A percentile compares a stretch with the other conserved stretches of the same genome.
phyloP scores from a whole-genome alignment of 2,329 filamentous ascomycete genomes.

The Penicillium janthinellum region DNA sequence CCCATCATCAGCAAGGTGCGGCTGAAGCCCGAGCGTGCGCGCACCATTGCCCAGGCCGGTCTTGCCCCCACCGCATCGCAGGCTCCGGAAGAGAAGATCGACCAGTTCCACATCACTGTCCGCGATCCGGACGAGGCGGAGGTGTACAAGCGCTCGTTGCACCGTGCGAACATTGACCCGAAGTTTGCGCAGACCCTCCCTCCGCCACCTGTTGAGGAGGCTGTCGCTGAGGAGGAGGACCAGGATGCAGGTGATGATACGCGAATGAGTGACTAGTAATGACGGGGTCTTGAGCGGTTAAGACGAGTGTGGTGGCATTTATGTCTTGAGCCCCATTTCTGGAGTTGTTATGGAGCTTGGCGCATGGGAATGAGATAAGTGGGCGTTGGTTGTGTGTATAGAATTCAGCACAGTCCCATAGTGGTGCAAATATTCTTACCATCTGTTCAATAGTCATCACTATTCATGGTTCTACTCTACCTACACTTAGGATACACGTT shows the following conservation, averaged over 20 bases:
- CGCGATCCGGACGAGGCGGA: conserved; percentile 55
- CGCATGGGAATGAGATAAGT: conserved; percentile 12
- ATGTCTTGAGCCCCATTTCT: background rate
- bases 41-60: conserved; percentile 46
- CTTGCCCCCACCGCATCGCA: conserved; percentile 41
- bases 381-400: conserved; percentile 10
- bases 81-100: conserved; percentile 51
- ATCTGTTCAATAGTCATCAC: background rate
- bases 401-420: background rate
- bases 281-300: background rate
- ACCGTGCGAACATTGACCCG: conserved; percentile 50
- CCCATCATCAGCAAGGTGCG: conserved; percentile 60
- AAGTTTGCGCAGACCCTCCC: conserved; percentile 43
- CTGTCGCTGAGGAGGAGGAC: conserved; percentile 18
- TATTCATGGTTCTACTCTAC: background rate
- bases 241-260: conserved; percentile 24
- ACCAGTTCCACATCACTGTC: conserved; percentile 56
- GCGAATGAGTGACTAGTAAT: conserved; percentile 27
- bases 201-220: conserved; percentile 22
- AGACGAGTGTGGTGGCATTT: background rate
- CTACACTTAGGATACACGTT: background rate
- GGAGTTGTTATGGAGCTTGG: conserved; percentile 12
- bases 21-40: conserved; percentile 54
- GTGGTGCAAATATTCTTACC: conserved; percentile 1
- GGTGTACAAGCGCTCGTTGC: conserved; percentile 48